Percentiles rank a stretch among this genome's conserved stretches.
Conservation (phyloP, 306 rosid species). For the Sophora flavescens region DNA sequence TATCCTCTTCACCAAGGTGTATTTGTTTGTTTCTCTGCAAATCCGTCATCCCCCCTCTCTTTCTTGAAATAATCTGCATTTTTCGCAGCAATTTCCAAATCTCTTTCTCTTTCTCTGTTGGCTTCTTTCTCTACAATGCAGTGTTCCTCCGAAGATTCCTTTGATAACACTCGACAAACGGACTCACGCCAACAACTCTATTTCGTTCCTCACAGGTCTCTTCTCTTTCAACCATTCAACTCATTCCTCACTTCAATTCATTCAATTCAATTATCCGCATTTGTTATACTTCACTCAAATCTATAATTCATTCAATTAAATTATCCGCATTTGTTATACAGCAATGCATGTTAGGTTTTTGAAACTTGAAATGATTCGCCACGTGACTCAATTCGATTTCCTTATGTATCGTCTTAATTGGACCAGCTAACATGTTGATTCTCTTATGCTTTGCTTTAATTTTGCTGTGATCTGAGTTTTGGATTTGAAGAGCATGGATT, state of each 20-base stretch:
- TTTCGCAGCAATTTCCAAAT: slow-evolving; percentile 42
- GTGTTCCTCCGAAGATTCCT: slow-evolving; percentile 63
- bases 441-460: slow-evolving; percentile 2
- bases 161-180: slow-evolving; percentile 61
- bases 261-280: slow-evolving; percentile 34
- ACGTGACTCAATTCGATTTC: slow-evolving; percentile 22
- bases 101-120: slow-evolving; percentile 18
- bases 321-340: too few species aligned
- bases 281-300: neutral
- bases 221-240: slow-evolving; percentile 37
- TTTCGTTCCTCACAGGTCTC: slow-evolving; percentile 81
- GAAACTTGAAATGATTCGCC: neutral
- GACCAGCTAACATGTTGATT: slow-evolving; percentile 13
- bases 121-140: slow-evolving; percentile 52
- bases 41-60: slow-evolving; percentile 51
- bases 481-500: too few species aligned
- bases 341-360: slow-evolving; percentile 41
- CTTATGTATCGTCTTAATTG: neutral
- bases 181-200: slow-evolving; percentile 78
- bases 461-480: slow-evolving; percentile 38
- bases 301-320: slow-evolving; percentile 10
- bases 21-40: slow-evolving; percentile 55
- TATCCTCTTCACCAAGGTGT: too few species aligned
- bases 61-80: slow-evolving; percentile 57
- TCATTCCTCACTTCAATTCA: slow-evolving; percentile 32